phyloP scores from a whole-genome alignment of 2,329 filamentous ascomycete species.

The Paecilomyces dactylethromorphus region DNA sequence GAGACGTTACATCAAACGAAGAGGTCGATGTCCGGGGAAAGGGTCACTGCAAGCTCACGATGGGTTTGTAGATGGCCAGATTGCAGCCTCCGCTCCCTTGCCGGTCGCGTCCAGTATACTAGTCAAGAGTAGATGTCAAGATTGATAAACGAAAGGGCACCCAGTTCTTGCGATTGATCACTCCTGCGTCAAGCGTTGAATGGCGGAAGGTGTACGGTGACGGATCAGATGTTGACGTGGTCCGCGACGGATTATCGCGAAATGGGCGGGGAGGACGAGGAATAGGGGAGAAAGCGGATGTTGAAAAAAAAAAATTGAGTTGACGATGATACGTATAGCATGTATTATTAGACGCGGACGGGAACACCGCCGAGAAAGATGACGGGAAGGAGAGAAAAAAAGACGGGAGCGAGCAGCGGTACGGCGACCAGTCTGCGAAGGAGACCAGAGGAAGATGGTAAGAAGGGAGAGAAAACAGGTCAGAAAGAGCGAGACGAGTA shows the following conservation, averaged over 20 bases:
- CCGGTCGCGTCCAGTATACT: not conserved
- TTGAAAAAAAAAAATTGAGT: not conserved
- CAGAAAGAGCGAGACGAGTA: conserved; percentile 4
- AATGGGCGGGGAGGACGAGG: conserved; percentile 8
- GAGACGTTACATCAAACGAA: not conserved
- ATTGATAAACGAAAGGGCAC: not conserved
- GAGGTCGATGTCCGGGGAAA: not conserved
- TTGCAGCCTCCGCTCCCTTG: not conserved
- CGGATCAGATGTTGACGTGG: not conserved
- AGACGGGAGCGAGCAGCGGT: conserved; percentile 2
- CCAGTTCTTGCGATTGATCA: not conserved
- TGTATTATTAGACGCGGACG: not conserved
- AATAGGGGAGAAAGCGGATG: conserved; percentile 5
- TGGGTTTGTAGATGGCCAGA: conserved; percentile 16
- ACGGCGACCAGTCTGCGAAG: conserved; percentile 7
- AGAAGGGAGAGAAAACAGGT: conserved; percentile 6
- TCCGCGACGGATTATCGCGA: not conserved
- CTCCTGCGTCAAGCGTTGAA: not conserved
- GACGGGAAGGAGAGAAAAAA: conserved; percentile 6
- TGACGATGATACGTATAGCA: not conserved
- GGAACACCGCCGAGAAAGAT: conserved; percentile 2
- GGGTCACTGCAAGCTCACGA: not conserved
- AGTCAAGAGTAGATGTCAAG: too few species aligned
- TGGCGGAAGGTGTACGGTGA: not conserved
- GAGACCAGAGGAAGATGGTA: conserved; percentile 8